A percentile compares a stretch with the other conserved stretches of the same genome.
These are phyloP conservation scores for Chytriomyces hyalinus DNA, from an alignment of 192 early-diverging fungal genomes.

Conservation along the genomic window DNA sequence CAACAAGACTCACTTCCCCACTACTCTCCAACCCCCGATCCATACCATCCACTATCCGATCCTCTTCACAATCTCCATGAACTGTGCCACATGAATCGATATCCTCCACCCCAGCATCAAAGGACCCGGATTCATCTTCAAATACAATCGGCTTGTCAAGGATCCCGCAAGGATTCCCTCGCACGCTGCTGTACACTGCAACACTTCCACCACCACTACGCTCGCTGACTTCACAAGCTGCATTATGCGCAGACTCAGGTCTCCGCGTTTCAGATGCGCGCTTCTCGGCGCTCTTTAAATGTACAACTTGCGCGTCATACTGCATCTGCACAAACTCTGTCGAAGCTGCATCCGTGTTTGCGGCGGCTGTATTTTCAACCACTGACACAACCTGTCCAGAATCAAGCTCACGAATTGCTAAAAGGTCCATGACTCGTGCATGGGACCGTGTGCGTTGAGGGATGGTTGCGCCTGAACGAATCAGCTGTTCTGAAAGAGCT, in stretches of 20 bases:
- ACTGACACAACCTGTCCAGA: not conserved
- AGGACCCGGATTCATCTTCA: not conserved
- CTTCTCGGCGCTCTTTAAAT: not conserved
- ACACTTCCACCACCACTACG: too few species aligned
- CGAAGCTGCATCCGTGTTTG: not conserved
- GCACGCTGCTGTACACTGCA: too few species aligned
- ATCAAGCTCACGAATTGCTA: not conserved
- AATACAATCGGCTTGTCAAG: not conserved
- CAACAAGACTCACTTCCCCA: not conserved
- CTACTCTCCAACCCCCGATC: not conserved
- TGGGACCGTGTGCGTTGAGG: constrained; percentile 4
- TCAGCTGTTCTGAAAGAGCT: not conserved
- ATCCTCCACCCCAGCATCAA: not conserved
- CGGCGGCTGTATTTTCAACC: not conserved
- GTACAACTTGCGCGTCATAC: constrained; percentile 4
- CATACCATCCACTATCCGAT: not conserved
- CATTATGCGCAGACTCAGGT: not conserved
- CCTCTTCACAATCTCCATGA: not conserved
- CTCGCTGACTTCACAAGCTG: not conserved
- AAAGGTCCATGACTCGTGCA: constrained; percentile 17
- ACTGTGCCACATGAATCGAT: not conserved
- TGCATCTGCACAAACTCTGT: constrained; percentile 20
- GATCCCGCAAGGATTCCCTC: too few species aligned
- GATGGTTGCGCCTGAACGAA: not conserved
- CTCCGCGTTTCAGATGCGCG: not conserved